phyloP scores from a whole-genome alignment of 202 grass and related monocot species.

The Digitaria exilis region DNA sequence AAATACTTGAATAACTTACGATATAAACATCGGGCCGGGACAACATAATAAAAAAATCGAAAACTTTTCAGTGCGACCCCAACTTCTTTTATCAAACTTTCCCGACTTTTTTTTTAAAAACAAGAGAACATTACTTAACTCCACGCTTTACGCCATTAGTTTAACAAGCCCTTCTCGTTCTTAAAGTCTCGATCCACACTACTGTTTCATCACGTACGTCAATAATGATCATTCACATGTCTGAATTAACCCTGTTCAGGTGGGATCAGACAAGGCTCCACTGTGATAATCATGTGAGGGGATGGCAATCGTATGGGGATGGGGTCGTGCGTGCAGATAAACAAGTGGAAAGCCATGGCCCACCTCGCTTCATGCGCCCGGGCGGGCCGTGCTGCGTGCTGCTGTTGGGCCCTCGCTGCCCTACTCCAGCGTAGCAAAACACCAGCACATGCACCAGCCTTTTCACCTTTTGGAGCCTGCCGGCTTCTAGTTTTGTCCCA shows the following conservation, averaged over 20 bases:
- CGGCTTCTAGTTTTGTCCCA: constrained; percentile 37
- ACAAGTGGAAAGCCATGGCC: neutral
- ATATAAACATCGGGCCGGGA: neutral
- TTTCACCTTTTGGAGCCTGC: neutral
- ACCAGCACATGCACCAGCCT: constrained; percentile 6
- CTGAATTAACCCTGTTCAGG: constrained; percentile 28
- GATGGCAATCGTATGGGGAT: constrained; percentile 20
- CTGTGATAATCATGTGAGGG: constrained; percentile 9
- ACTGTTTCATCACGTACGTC: neutral
- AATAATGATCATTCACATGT: constrained; percentile 20
- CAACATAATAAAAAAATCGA: neutral
- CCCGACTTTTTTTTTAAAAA: constrained; percentile 21
- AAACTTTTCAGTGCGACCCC: neutral
- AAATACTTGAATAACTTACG: neutral
- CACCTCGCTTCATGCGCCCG: constrained; percentile 29
- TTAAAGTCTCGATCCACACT: neutral
- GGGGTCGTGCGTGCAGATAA: neutral
- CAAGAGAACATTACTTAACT: neutral
- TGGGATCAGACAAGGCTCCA: constrained; percentile 31
- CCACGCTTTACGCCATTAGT: neutral
- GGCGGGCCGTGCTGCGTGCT: neutral
- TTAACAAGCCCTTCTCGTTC: neutral
- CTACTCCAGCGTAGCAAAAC: constrained; percentile 5
- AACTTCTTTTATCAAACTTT: neutral
- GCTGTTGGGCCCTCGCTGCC: neutral